These are phyloP conservation scores for Fistulinella cinereoalba DNA, from an alignment of 1,284 basidiomycete genomes.

Conservation along the genomic window DNA sequence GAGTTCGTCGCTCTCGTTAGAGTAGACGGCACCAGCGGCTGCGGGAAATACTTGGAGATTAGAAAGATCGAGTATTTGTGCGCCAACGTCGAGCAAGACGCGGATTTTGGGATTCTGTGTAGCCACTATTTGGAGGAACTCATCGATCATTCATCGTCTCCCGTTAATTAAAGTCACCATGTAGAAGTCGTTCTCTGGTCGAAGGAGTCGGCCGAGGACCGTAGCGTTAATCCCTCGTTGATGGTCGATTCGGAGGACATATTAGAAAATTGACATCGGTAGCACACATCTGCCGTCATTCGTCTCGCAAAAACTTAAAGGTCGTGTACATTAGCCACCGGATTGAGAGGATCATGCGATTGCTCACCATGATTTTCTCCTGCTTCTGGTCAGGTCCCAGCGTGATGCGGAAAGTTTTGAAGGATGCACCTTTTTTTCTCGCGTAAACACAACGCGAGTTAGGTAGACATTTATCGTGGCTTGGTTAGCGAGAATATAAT, in stretches of 20 bases:
- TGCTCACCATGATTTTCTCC: background rate
- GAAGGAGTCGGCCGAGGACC: background rate
- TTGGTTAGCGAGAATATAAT: constrained; percentile 38
- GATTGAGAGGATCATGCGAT: background rate
- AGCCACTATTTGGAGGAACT: background rate
- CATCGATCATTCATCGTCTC: background rate
- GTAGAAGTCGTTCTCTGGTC: background rate
- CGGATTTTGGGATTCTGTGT: background rate
- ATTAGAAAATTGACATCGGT: background rate
- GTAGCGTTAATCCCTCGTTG: background rate
- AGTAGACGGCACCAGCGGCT: background rate
- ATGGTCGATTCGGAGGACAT: background rate
- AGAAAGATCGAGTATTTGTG: background rate
- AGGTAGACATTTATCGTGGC: constrained; percentile 48
- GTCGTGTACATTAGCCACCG: background rate
- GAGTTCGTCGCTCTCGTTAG: background rate
- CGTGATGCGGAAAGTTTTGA: constrained; percentile 44
- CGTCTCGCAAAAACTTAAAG: constrained; percentile 10
- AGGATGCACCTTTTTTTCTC: constrained; percentile 42
- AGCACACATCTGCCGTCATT: constrained; percentile 6
- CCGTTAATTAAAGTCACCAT: background rate
- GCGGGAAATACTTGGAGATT: background rate
- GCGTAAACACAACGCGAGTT: too few species aligned
- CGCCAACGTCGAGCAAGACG: background rate
- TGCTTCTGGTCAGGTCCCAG: constrained; percentile 47